These are phyloP conservation scores for Amniculicola lignicola DNA, from an alignment of 495 filamentous ascomycete species.

Conservation along the genomic window DNA sequence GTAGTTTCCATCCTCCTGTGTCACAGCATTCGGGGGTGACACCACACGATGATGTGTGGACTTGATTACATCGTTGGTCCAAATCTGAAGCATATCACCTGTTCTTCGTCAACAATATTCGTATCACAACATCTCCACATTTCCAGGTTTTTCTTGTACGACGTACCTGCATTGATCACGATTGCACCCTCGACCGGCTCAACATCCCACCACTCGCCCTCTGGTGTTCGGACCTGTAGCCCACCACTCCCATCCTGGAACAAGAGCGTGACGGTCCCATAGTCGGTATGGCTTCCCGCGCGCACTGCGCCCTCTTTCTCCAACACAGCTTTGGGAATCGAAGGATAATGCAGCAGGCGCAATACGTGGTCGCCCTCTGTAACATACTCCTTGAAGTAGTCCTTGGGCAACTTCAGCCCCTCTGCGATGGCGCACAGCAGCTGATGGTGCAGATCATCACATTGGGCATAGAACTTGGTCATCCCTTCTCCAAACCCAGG, in stretches of 20 bases:
- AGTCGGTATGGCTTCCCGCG: conserved; percentile 10
- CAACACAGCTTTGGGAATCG: conserved; percentile 1
- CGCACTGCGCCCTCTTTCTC: conserved; percentile 1
- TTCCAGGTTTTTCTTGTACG: too few species aligned
- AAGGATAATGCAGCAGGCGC: conserved; percentile 13
- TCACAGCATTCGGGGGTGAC: conserved; percentile 4
- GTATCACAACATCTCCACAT: too few species aligned
- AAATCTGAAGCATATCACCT: conserved; percentile 18
- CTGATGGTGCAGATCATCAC: conserved; percentile 15
- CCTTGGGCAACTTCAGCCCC: conserved; percentile 5
- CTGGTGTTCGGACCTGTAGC: conserved; percentile 7
- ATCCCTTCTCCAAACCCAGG: conserved; percentile 11
- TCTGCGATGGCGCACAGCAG: conserved; percentile 9
- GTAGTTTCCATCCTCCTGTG: conserved; percentile 5
- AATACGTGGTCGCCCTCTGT: conserved; percentile 10
- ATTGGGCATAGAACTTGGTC: not conserved
- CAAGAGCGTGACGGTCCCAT: conserved; percentile 15
- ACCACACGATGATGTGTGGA: conserved; percentile 12
- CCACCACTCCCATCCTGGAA: conserved; percentile 19
- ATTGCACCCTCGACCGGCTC: conserved; percentile 12
- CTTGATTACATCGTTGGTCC: conserved; percentile 15
- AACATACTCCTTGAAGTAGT: conserved; percentile 16
- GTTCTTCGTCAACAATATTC: too few species aligned
- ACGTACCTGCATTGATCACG: conserved; percentile 14
- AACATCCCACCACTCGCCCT: conserved; percentile 8